Evolutionary conservation across 2,329 filamentous ascomycete genomes (phyloP).

Genomic region (Ophiostoma novo-ulmi): DNA sequence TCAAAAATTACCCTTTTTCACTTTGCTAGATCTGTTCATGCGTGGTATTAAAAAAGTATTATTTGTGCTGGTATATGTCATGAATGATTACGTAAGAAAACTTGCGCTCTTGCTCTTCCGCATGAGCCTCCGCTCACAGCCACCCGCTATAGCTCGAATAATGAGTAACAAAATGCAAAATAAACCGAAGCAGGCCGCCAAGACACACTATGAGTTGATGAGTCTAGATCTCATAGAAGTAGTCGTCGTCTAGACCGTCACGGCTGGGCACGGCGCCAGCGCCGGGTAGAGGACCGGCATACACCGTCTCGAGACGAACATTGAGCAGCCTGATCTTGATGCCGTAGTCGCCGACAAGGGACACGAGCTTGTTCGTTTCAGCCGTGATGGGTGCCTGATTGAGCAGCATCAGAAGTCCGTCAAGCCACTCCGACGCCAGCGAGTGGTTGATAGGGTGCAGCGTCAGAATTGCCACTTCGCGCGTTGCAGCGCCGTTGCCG

Average conservation of each 20-base stretch:
- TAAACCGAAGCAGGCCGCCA: neutral
- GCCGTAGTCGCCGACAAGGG: constrained; percentile 81
- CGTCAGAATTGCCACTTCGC: constrained; percentile 71
- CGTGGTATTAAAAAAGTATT: neutral
- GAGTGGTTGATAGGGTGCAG: constrained; percentile 75
- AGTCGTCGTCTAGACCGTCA: constrained; percentile 84
- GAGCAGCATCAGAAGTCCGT: constrained; percentile 88
- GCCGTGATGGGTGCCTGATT: constrained; percentile 96
- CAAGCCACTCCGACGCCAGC: constrained; percentile 91
- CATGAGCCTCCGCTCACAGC: neutral
- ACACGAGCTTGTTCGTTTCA: constrained; percentile 85
- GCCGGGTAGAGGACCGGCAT: constrained; percentile 63
- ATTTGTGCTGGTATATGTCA: constrained; percentile 4
- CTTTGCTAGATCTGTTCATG: neutral
- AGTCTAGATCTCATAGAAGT: constrained; percentile 72
- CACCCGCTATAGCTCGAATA: neutral
- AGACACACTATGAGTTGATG: neutral
- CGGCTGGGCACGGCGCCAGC: constrained; percentile 73
- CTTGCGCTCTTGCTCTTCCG: neutral
- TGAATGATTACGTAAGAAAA: neutral
- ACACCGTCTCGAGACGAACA: constrained; percentile 72
- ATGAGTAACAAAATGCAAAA: constrained; percentile 8
- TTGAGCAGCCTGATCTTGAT: constrained; percentile 90
- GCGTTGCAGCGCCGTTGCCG: constrained; percentile 11
- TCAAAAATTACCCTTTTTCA: too few species aligned